Conservation (phyloP, 306 rosid species). For the Pueraria montana region DNA sequence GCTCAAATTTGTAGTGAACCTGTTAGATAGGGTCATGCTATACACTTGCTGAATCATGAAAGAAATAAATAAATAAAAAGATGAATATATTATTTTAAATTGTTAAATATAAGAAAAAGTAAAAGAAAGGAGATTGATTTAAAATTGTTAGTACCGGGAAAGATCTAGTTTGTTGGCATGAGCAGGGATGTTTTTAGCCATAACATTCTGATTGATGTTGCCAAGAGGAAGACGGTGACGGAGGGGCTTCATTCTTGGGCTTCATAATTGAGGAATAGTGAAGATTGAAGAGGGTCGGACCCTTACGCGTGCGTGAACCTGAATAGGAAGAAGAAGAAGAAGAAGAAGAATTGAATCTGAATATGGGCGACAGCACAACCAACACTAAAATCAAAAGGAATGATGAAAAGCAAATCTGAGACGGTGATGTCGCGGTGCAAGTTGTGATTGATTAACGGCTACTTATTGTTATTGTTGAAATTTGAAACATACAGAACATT, state of each 20-base stretch:
- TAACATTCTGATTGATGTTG: slow-evolving; percentile 59
- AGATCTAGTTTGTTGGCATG: slow-evolving; percentile 41
- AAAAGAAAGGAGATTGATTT: too few relatives aligned
- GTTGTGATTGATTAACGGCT: background rate
- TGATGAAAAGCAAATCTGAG: slow-evolving; percentile 1
- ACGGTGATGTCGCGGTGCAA: background rate
- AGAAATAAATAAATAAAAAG: too few relatives aligned
- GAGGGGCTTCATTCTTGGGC: slow-evolving; percentile 56
- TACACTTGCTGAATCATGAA: too few relatives aligned
- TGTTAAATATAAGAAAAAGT: too few relatives aligned
- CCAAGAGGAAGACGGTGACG: slow-evolving; percentile 59
- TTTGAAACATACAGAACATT: too few relatives aligned
- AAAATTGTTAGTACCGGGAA: slow-evolving; percentile 46
- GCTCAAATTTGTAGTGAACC: too few relatives aligned
- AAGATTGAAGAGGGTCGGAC: too few relatives aligned
- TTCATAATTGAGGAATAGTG: slow-evolving; percentile 6
- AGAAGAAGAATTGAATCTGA: background rate
- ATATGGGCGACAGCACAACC: background rate
- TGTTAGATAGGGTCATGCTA: too few relatives aligned
- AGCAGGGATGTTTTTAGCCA: slow-evolving; percentile 43
- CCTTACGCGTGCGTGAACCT: background rate
- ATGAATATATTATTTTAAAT: too few relatives aligned
- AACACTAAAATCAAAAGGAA: slow-evolving; percentile 20
- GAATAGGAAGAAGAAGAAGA: background rate
- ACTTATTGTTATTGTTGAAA: too few relatives aligned